Evolutionary conservation across 768 basidiomycete genomes (phyloP).

Genomic region (Candolleomyces eurysporus): DNA sequence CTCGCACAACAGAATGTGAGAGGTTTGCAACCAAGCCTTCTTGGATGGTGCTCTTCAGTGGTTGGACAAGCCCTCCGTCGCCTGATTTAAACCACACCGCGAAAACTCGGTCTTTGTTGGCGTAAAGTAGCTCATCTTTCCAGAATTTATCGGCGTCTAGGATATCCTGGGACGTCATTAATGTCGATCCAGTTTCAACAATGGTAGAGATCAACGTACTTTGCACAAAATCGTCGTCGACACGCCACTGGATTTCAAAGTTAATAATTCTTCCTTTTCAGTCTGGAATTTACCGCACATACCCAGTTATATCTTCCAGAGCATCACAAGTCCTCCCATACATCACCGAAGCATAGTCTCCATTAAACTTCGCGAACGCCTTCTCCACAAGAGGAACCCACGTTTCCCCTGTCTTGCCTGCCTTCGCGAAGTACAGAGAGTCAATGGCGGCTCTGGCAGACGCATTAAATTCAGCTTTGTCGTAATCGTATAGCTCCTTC

Average conservation of each 20-base stretch:
- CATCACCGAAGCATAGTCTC: conserved; percentile 34
- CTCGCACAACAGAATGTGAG: conserved; percentile 42
- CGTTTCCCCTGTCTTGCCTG: conserved; percentile 37
- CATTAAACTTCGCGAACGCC: conserved; percentile 50
- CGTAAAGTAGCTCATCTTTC: conserved; percentile 45
- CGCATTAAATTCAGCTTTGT: conserved; percentile 37
- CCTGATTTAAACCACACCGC: conserved; percentile 36
- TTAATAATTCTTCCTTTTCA: not conserved
- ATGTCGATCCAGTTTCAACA: no score
- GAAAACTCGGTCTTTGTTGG: conserved; percentile 44
- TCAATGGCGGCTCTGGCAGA: conserved; percentile 35
- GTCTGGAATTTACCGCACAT: not conserved
- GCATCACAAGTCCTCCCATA: conserved; percentile 41
- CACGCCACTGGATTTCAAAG: conserved; percentile 31
- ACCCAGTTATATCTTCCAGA: conserved; percentile 55
- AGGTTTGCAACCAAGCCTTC: conserved; percentile 33
- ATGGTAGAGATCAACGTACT: conserved; percentile 13
- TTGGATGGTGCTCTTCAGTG: conserved; percentile 11
- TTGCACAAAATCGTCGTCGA: conserved; percentile 32
- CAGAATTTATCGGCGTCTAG: conserved; percentile 48
- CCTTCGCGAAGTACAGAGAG: conserved; percentile 38
- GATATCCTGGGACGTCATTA: conserved; percentile 30
- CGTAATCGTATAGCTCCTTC: conserved; percentile 39
- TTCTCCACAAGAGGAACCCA: conserved; percentile 51
- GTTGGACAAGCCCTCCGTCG: conserved; percentile 19